A percentile compares a stretch with the other conserved stretches of the same genome.
Evolutionary conservation across 495 filamentous ascomycete species (phyloP).

Genomic region (Copromyces sp.): DNA sequence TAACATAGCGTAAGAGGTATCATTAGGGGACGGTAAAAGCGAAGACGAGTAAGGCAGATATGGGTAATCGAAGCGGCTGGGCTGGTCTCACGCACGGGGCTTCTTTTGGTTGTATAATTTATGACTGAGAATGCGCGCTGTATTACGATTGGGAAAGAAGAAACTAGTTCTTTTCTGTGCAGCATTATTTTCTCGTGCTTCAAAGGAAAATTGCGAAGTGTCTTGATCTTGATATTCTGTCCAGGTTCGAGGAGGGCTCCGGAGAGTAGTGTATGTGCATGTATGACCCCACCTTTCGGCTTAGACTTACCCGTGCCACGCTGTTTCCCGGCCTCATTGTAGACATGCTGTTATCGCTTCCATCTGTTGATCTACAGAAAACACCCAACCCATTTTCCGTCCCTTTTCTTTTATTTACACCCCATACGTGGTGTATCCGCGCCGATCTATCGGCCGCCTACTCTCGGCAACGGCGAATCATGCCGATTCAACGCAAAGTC

Average conservation of each 20-base stretch:
- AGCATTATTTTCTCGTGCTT: background rate
- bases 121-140: background rate
- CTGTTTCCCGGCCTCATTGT: too few relatives aligned
- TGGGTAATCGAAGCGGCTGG: background rate
- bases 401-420: background rate
- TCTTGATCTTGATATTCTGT: background rate
- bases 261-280: too few relatives aligned
- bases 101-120: background rate
- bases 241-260: too few relatives aligned
- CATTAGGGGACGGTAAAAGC: conserved; percentile 4
- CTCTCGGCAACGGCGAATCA: background rate
- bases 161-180: background rate
- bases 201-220: background rate
- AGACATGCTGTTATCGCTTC: background rate
- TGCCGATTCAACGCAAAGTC: background rate
- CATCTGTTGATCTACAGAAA: background rate
- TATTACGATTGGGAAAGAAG: background rate
- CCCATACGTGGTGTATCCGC: background rate
- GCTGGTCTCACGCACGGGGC: background rate
- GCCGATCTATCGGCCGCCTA: background rate
- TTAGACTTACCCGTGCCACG: too few relatives aligned
- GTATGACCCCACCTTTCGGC: background rate
- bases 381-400: background rate
- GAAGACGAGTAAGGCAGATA: background rate
- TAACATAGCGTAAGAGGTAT: background rate